phyloP scores from a whole-genome alignment of 1,284 basidiomycete genomes.

The Leccinum glutinopallens region DNA sequence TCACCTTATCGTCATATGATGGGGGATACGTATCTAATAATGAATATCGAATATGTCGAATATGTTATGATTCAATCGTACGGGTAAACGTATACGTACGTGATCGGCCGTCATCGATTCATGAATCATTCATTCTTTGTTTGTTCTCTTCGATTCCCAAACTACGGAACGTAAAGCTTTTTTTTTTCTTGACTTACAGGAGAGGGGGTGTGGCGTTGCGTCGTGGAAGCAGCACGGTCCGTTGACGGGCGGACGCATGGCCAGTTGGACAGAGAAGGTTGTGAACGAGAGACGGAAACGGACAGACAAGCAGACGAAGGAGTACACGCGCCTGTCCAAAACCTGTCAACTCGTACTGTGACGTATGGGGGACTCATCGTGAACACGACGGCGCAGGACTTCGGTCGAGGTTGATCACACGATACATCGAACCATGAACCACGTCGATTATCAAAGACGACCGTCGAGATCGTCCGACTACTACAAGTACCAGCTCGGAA shows the following conservation, averaged over 20 bases:
- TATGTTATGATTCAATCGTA: not conserved
- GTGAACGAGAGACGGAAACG: not conserved
- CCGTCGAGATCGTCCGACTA: conserved; percentile 3
- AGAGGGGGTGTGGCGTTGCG: conserved; percentile 16
- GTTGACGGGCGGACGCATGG: conserved; percentile 4
- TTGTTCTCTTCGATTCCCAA: not conserved
- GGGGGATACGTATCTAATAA: not conserved
- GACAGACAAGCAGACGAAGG: not conserved
- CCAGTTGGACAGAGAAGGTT: not conserved
- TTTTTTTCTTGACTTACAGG: not conserved
- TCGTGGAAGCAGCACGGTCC: conserved; percentile 14
- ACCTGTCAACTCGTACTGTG: not conserved
- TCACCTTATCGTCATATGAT: too few species aligned
- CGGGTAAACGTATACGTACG: not conserved
- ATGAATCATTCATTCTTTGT: not conserved
- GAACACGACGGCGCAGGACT: not conserved
- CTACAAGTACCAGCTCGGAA: conserved; percentile 21
- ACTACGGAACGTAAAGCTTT: not conserved
- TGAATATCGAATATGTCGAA: not conserved
- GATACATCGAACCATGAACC: not conserved
- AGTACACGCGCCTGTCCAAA: not conserved
- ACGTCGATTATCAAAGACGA: not conserved
- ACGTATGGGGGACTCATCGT: not conserved
- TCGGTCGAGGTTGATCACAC: not conserved
- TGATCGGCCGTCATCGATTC: not conserved